phyloP scores from a whole-genome alignment of 345 rosid genomes.

The Punica granatum region DNA sequence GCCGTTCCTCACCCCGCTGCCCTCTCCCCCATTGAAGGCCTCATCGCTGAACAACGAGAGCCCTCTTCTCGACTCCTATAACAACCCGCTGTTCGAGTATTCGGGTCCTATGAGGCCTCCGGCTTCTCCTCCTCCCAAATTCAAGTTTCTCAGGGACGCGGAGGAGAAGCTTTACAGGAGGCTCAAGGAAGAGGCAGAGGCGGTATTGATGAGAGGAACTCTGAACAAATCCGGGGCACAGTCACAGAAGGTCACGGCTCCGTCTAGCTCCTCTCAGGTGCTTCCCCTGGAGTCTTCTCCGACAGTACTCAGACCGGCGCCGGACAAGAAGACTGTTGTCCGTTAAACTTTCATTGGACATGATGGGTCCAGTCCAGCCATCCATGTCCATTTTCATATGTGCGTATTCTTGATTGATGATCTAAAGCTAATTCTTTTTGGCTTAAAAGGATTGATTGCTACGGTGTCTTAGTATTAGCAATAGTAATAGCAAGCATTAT shows the following conservation, averaged over 20 bases:
- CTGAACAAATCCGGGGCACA: constrained; percentile 13
- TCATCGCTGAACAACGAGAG: constrained; percentile 21
- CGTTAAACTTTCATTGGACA: constrained; percentile 8
- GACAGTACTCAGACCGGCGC: constrained; percentile 36
- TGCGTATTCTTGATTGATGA: no score
- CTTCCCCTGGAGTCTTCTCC: constrained; percentile 55
- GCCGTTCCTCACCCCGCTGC: constrained; percentile 55
- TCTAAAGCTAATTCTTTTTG: background rate
- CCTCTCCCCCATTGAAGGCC: constrained; percentile 54
- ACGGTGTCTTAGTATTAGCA: no score
- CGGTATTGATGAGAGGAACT: background rate
- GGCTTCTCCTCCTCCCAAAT: constrained; percentile 87
- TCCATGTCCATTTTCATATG: background rate
- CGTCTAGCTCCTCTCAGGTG: constrained; percentile 54
- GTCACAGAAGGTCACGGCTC: constrained; percentile 1
- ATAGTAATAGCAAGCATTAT: no score
- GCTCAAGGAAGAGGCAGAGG: constrained; percentile 54
- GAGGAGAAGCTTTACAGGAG: constrained; percentile 68
- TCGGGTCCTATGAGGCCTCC: constrained; percentile 38
- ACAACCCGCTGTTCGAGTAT: constrained; percentile 89
- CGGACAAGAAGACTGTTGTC: constrained; percentile 25
- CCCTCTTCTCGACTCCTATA: constrained; percentile 42
- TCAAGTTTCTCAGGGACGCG: constrained; percentile 94
- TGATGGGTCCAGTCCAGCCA: constrained; percentile 2
- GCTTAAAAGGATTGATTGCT: no score